These are phyloP conservation scores for Colletotrichum australisinense DNA, from an alignment of 2,329 filamentous ascomycete species.

Conservation along the genomic window DNA sequence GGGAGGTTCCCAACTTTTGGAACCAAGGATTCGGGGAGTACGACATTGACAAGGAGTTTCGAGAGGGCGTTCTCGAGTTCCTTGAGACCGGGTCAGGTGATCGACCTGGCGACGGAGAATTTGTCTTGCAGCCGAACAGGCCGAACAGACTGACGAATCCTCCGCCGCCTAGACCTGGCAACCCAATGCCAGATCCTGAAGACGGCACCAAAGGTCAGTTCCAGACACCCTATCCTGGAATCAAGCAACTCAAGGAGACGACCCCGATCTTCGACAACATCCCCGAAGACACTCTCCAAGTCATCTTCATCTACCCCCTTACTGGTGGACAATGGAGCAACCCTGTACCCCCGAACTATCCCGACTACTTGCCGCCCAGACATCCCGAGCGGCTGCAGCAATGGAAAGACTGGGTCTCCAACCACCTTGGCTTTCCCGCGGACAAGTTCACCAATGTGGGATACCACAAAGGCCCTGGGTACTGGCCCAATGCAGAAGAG, in stretches of 20 bases:
- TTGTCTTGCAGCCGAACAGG: neutral
- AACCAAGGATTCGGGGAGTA: neutral
- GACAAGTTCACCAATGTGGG: neutral
- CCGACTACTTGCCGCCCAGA: neutral
- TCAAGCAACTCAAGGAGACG: neutral
- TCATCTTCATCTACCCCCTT: neutral
- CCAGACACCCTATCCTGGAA: neutral
- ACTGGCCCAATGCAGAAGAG: neutral
- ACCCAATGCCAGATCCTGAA: neutral
- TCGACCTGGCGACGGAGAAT: neutral
- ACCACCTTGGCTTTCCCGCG: neutral
- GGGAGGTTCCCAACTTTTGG: constrained; percentile 26
- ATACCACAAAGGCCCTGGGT: neutral
- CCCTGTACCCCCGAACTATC: constrained; percentile 6
- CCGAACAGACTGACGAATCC: no score
- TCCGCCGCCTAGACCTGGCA: no score
- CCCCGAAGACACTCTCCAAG: neutral
- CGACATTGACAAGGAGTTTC: neutral
- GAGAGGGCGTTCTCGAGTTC: neutral
- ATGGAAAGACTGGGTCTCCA: neutral
- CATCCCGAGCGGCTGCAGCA: neutral
- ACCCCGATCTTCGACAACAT: neutral
- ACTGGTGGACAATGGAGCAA: neutral
- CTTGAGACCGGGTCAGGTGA: neutral
- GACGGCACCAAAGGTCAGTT: neutral